Evolutionary conservation across 495 filamentous ascomycete genomes (phyloP).

Genomic region (Collariella sp.): DNA sequence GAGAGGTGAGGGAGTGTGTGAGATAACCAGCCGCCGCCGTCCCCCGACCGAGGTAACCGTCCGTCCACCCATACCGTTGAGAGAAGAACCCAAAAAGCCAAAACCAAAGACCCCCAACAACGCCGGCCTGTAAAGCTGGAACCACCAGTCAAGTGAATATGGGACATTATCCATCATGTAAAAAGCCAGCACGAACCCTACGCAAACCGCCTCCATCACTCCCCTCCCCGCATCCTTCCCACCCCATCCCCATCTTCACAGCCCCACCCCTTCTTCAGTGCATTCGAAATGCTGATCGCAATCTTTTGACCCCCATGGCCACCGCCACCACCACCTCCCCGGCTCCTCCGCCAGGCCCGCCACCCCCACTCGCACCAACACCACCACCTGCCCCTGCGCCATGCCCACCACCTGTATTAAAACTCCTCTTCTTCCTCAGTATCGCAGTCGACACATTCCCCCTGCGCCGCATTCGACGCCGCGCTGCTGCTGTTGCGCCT

Average conservation of each 20-base stretch:
- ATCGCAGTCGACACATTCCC: not conserved
- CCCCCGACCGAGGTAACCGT: not conserved
- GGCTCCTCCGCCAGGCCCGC: conserved; percentile 4
- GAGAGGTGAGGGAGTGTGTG: not conserved
- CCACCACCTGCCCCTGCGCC: not conserved
- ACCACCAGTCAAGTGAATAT: not conserved
- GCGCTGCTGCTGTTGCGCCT: conserved; percentile 48
- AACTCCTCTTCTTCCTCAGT: conserved; percentile 23
- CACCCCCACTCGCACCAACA: conserved; percentile 12
- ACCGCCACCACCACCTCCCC: conserved; percentile 4
- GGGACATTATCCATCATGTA: not conserved
- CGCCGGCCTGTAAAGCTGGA: not conserved
- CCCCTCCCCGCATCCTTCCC: not conserved
- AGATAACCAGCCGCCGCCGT: not conserved
- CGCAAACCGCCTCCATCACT: not conserved
- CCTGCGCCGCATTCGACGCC: conserved; percentile 16
- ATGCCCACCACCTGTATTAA: not conserved
- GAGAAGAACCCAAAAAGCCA: not conserved
- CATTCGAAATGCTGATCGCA: conserved; percentile 37
- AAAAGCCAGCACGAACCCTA: too few species aligned
- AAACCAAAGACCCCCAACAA: not conserved
- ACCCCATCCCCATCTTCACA: not conserved
- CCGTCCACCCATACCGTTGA: not conserved
- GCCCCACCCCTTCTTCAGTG: conserved; percentile 18
- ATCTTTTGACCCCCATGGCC: conserved; percentile 32